Base-by-base conservation (phyloP, 2,329 filamentous ascomycete genomes). In the Helotiales sp. region DNA sequence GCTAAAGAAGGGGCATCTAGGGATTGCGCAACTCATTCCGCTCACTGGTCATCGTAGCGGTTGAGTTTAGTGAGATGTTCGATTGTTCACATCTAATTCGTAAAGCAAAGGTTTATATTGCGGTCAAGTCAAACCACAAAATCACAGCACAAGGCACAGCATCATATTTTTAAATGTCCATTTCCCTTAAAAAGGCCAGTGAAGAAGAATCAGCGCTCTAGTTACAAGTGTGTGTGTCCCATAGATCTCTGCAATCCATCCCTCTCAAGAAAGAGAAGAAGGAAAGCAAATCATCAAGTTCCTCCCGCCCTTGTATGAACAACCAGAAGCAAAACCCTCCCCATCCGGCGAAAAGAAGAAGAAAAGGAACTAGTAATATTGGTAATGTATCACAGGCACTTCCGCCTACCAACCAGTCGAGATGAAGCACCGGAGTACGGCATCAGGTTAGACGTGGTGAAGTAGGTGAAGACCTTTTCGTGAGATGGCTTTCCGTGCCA, bases 401-500 rank as follows among this genome's bases (percentile, higher is more conserved):
- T 20, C 13, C 17, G 17, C 50, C 30, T 43, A 43, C 43, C 43
- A 6, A 61, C 34, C 26, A 49, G 40, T 20, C 26, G 22, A 15
- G 37, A n/a, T n/a, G 11, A 50, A 26, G 15, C 5, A 22, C 24
- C 24, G 17, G 47, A 59, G 61, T 61, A 24, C n/a, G 22, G 49
- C 54, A 28, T 34, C 60, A 40, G 22, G 17, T 45, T 28, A 40
- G 45, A 28, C 43, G 43, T 54, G n/a, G 22, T 22, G 32, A 34
- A 22, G 47, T 10, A 61, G 58, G 49, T 49, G 63, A 47, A 55
- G 45, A 59, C 63, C 61, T 50, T 43, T 50, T 61, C 26, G 59
- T 47, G 52, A 63, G 65, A 70, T 64, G 61, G 64, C 62, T 34
- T 26, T 62, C 43, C 45, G 57, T 65, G 50, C 47, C 59, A 63